phyloP scores from a whole-genome alignment of 805 yeast genomes.

The Wickerhamiella sorbophila region DNA sequence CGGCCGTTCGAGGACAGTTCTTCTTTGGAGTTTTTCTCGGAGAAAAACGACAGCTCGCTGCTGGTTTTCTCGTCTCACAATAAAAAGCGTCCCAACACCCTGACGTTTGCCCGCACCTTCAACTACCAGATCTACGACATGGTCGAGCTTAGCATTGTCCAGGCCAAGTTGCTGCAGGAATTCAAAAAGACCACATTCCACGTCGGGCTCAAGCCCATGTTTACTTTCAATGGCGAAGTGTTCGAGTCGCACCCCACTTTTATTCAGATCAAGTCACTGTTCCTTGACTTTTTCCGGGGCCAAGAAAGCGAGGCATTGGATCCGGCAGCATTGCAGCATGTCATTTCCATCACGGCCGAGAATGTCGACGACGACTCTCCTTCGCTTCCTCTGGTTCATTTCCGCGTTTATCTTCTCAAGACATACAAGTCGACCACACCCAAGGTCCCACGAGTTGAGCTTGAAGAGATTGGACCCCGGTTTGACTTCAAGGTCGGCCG shows the following conservation, averaged over 20 bases:
- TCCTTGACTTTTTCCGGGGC: slow-evolving; percentile 84
- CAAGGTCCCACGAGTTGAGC: slow-evolving; percentile 83
- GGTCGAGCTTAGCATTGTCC: slow-evolving; percentile 63
- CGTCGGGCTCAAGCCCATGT: slow-evolving; percentile 87
- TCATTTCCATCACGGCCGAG: slow-evolving; percentile 65
- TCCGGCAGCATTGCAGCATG: slow-evolving; percentile 87
- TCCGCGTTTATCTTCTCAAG: slow-evolving; percentile 80
- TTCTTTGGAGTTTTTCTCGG: slow-evolving; percentile 79
- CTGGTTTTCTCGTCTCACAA: slow-evolving; percentile 65
- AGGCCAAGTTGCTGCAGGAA: slow-evolving; percentile 58
- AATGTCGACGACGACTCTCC: slow-evolving; percentile 60
- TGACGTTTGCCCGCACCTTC: slow-evolving; percentile 81
- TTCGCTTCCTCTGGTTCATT: slow-evolving; percentile 64
- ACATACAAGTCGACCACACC: slow-evolving; percentile 56
- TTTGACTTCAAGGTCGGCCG: slow-evolving; percentile 87
- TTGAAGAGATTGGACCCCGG: slow-evolving; percentile 92
- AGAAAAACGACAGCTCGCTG: slow-evolving; percentile 83
- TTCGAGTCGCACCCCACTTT: slow-evolving; percentile 82
- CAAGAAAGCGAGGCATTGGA: slow-evolving; percentile 71
- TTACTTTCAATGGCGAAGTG: slow-evolving; percentile 80
- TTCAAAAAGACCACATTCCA: slow-evolving; percentile 70
- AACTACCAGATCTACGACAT: slow-evolving; percentile 83
- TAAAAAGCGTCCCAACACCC: slow-evolving; percentile 85
- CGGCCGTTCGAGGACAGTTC: slow-evolving; percentile 86
- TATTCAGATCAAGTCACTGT: slow-evolving; percentile 73